A percentile compares a stretch with the other conserved stretches of the same genome.
phyloP scores from a whole-genome alignment of 1,139 yeast genomes.

The Taphrina communis region DNA sequence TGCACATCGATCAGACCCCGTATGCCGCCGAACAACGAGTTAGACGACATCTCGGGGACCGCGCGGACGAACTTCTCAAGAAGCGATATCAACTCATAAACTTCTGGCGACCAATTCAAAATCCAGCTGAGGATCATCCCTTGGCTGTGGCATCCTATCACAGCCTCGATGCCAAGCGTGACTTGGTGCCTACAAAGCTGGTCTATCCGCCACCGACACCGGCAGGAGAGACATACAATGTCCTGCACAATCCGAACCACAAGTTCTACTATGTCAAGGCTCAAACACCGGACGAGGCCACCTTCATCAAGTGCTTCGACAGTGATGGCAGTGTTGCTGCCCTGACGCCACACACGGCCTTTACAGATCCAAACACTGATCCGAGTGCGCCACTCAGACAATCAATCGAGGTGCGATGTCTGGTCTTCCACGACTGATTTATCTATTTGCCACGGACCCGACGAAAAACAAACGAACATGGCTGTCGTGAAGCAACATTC shows the following conservation, averaged over 20 bases:
- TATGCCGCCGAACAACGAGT: constrained; percentile 47
- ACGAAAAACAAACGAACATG: too few relatives aligned
- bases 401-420: constrained; percentile 48
- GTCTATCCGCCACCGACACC: constrained; percentile 44
- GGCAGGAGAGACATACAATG: constrained; percentile 47
- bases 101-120: constrained; percentile 48
- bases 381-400: constrained; percentile 46
- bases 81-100: constrained; percentile 47
- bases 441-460: not conserved
- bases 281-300: constrained; percentile 46
- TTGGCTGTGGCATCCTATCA: constrained; percentile 47
- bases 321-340: constrained; percentile 15
- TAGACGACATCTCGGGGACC: constrained; percentile 46
- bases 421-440: constrained; percentile 45
- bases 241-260: constrained; percentile 46
- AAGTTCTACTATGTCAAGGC: constrained; percentile 46
- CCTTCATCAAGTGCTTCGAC: constrained; percentile 48
- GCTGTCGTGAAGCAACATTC: too few relatives aligned
- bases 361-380: constrained; percentile 46
- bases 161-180: constrained; percentile 41
- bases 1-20: constrained; percentile 49
- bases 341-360: constrained; percentile 48
- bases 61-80: constrained; percentile 45
- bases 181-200: constrained; percentile 45
- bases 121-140: constrained; percentile 46